phyloP scores from a whole-genome alignment of 164 flowering plant genomes.

The Chimonanthus salicifolius region DNA sequence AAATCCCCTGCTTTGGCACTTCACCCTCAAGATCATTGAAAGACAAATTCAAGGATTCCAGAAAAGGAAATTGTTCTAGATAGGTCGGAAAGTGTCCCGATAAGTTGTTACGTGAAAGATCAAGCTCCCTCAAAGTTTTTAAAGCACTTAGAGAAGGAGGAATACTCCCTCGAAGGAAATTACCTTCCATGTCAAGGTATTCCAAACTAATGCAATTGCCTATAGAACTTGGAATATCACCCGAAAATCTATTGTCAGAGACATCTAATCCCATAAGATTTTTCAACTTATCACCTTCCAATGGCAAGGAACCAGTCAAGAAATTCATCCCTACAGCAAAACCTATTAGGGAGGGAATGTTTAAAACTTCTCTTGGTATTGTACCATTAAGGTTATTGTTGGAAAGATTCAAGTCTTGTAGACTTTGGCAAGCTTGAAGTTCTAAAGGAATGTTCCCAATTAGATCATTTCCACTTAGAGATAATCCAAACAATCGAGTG shows the following conservation, averaged over 20 bases:
- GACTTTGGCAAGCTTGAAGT: conserved; percentile 1
- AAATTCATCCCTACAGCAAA: conserved; percentile 4
- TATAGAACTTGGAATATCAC: conserved; percentile 23
- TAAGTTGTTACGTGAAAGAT: conserved; percentile 29
- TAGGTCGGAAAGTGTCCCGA: conserved; percentile 21
- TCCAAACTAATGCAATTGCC: conserved; percentile 14
- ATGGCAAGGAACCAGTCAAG: conserved; percentile 19
- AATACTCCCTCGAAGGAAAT: conserved; percentile 21
- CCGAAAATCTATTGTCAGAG: conserved; percentile 22
- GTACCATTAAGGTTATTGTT: conserved; percentile 5
- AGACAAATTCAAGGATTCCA: conserved; percentile 25
- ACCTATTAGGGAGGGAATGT: neutral
- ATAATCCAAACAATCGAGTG: neutral
- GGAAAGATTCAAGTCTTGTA: conserved; percentile 4
- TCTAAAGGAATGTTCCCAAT: conserved; percentile 16
- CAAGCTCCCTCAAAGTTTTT: conserved; percentile 8
- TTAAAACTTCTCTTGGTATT: neutral
- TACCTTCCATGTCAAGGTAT: conserved; percentile 12
- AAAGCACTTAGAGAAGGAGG: conserved; percentile 18
- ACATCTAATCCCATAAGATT: conserved; percentile 9
- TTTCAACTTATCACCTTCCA: conserved; percentile 19
- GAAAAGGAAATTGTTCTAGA: conserved; percentile 3
- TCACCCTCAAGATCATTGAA: conserved; percentile 34
- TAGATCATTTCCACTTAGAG: conserved; percentile 9
- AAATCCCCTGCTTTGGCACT: conserved; percentile 30